Base-by-base conservation (phyloP, 1,284 basidiomycete genomes). In the Apiotrichum akiyoshidainum region DNA sequence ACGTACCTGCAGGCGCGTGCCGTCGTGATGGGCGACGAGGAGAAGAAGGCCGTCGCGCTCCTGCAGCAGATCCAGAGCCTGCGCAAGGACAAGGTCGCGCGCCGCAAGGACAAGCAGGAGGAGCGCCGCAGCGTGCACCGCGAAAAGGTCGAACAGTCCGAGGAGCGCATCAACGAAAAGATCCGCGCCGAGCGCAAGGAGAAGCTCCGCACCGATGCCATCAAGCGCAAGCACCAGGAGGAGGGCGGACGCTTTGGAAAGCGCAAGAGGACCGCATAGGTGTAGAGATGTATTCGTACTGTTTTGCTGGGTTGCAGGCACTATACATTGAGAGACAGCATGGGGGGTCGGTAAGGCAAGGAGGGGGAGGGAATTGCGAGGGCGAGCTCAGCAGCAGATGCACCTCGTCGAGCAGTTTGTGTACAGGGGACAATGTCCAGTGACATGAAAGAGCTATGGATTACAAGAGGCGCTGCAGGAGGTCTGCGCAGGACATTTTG, bases 1-100 rank as follows among this genome's bases (percentile, higher is more conserved):
- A 95, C 93, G 21, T 95, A 96, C 76, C 78, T 95, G 73, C 90
- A 93, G 77, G 89, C 89, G 72, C 87, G 94, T 17, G 93, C 95
- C 0, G 94, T 98, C 17, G 87, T 99, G 46, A 83, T 99, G 81
- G 90, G 95, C 72, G 89, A 90, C 2, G 92, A 96, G 70, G 95
- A 99, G 81, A 91, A 88, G 81, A 89, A 87, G 72, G 93, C 95
- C 0, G 80, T 97, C 26, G 87, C 90, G n/a, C 78, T 98, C 41
- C 76, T 99, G 72, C 95, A 99, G 77, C 94, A 98, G 81, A 93
- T 97, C 69, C 86, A 90, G 57, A 91, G 93, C 8, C 80, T 99
- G 67, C 82, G 91, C 58, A 94, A 93, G 78, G 93, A 93, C 68
- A 90, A 95, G 79, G 82, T 89, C 0, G 80, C 76, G 42, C 81